phyloP scores from a whole-genome alignment of 1,284 basidiomycete species.

The Cryptococcus sp. region DNA sequence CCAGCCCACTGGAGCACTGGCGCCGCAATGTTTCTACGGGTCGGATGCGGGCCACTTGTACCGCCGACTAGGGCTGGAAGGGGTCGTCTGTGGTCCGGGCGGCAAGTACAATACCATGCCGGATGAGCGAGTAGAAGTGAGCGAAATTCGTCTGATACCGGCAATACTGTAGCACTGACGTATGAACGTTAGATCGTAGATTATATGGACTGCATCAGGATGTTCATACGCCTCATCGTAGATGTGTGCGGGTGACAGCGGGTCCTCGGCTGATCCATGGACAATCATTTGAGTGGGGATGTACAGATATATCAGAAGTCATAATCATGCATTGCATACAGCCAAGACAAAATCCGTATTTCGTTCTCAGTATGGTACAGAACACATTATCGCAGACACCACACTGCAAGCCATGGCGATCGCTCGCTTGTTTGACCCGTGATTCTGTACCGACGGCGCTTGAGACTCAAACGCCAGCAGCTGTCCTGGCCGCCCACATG shows the following conservation, averaged over 20 bases:
- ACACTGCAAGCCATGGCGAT: no score
- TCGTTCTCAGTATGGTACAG: no score
- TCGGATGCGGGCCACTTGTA: conserved; percentile 24
- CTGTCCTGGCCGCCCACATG: conserved; percentile 41
- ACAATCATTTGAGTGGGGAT: no score
- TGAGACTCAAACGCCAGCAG: conserved; percentile 12
- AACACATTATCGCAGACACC: no score
- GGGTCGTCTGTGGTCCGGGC: conserved; percentile 23
- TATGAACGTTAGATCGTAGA: conserved; percentile 10
- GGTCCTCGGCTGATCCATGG: no score
- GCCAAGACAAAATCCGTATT: no score
- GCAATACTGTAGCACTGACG: background rate
- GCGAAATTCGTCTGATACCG: background rate
- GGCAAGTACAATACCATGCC: conserved; percentile 27
- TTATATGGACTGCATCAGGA: conserved; percentile 21
- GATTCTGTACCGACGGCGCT: no score
- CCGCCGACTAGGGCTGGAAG: conserved; percentile 13
- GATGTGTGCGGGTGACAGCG: conserved; percentile 8
- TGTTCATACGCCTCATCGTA: conserved; percentile 19
- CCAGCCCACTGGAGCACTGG: conserved; percentile 19
- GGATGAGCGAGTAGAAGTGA: conserved; percentile 19
- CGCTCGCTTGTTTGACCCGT: no score
- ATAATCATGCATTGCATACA: no score
- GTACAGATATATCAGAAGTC: no score
- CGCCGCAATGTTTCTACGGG: conserved; percentile 23